Conservation (phyloP, 139 green algal species). For the Tetraselmis chui region DNA sequence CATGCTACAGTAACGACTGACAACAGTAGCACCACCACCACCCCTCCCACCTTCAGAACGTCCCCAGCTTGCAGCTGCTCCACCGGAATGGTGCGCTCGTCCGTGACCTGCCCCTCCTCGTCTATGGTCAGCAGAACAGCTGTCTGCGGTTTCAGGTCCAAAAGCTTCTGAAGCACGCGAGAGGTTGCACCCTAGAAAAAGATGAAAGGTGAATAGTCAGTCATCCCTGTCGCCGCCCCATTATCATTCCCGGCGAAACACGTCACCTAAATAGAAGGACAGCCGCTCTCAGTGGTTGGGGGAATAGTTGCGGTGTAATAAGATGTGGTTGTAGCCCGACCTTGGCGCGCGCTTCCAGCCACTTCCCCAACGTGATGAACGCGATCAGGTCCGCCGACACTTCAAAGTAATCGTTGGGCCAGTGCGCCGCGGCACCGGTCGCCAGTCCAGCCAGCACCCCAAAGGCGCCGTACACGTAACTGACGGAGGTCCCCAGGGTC, state of each 20-base stretch:
- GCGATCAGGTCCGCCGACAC: conserved; percentile 46
- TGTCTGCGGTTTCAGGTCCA: conserved; percentile 7
- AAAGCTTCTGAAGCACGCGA: conserved; percentile 28
- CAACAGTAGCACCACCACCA: too few relatives aligned
- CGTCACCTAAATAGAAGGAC: too few relatives aligned
- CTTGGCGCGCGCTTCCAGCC: conserved; percentile 35
- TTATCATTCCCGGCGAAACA: too few relatives aligned
- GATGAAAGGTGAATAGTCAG: too few relatives aligned
- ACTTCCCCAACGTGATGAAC: conserved; percentile 56
- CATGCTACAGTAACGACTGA: too few relatives aligned
- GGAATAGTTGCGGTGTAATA: too few relatives aligned
- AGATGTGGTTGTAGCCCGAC: too few relatives aligned
- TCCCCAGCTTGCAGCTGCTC: not conserved
- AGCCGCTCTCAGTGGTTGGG: too few relatives aligned
- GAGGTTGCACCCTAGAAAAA: conserved; percentile 23
- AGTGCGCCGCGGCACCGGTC: not conserved
- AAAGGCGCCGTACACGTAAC: not conserved
- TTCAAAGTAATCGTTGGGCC: not conserved
- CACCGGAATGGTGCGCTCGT: not conserved
- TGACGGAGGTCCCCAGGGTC: not conserved
- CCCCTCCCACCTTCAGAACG: not conserved
- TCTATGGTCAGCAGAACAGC: not conserved
- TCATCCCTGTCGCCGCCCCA: too few relatives aligned
- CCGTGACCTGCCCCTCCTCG: not conserved
- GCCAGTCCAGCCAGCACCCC: not conserved